Evolutionary conservation across 2,329 filamentous ascomycete genomes (phyloP).

Genomic region (Biscogniauxia marginata): DNA sequence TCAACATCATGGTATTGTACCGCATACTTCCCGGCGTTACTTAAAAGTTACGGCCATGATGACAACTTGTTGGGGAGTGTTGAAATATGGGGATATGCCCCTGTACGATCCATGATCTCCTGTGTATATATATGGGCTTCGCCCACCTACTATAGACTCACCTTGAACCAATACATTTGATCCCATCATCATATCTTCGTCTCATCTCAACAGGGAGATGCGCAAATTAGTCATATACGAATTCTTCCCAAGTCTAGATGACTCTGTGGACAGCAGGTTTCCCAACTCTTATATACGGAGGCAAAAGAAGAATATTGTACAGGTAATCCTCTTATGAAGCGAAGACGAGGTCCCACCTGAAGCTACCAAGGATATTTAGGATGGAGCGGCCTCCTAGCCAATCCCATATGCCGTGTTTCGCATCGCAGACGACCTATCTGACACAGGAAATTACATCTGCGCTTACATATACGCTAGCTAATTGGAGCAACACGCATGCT

Average conservation of each 20-base stretch:
- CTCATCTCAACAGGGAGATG: too few relatives aligned
- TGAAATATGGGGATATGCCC: background rate
- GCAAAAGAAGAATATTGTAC: background rate
- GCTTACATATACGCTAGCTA: background rate
- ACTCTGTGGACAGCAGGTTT: background rate
- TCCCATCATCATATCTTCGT: too few relatives aligned
- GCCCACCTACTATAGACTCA: too few relatives aligned
- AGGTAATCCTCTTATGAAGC: background rate
- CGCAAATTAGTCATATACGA: too few relatives aligned
- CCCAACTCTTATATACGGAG: background rate
- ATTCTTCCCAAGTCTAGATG: too few relatives aligned
- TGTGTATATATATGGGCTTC: too few relatives aligned
- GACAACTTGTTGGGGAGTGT: background rate
- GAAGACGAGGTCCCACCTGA: background rate
- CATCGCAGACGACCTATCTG: background rate
- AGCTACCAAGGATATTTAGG: background rate
- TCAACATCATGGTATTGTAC: background rate
- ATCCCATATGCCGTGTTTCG: background rate
- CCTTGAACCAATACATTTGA: too few relatives aligned
- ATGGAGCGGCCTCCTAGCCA: background rate
- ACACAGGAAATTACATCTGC: too few relatives aligned
- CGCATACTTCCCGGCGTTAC: background rate
- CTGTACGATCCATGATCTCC: too few relatives aligned
- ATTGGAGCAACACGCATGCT: background rate
- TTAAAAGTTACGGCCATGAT: background rate